Evolutionary conservation across 148 eudicot species (phyloP), one percentile per base, ranked within the genome.

Genomic region (Hydrangea macrophylla): DNA sequence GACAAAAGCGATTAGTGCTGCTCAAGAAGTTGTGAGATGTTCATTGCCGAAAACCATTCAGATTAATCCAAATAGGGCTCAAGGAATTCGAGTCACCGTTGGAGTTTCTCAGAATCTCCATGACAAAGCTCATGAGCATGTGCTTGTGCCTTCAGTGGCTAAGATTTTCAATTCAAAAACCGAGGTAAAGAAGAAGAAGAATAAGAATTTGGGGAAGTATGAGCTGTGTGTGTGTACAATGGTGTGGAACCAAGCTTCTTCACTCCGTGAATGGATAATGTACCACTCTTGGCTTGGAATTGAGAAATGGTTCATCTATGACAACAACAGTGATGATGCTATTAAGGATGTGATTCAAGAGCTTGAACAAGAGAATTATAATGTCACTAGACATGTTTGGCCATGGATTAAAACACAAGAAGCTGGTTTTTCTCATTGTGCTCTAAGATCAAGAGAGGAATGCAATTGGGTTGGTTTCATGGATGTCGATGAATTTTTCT

Each of bases 361-460:
- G 72, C 94, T 95, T 2, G 79, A 91, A 17, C 60, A 7, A 1
- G 87, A 78, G 27, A 76, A 79, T 20, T 87, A 89, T 64, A 89
- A 95, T 56, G 82, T 95, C 7, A 87, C 62, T 17, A 69, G 97
- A 73, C 92, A 91, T 53, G 75, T 80, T 9, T 95, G 99, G 99
- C 99, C 97, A 0, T 95, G 99, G 99, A 83, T 95, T 27, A 95
- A 95, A 82, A 78, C 96, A 12, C 99, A 95, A 68, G 99, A 95
- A 71, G 99, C 97, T 0, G 99, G 99, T 2, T 91, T 95, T 67
- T 89, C 99, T 0, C 99, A 95, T 55, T 91, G 97, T 60, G 94
- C 88, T 72, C 65, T 95, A 17, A 78, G 93, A 75, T 88, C 96
- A 3, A 80, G 77, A 51, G 81, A 74, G 0, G 82, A 85, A 42